A percentile compares a stretch with the other conserved stretches of the same genome.
phyloP scores from a whole-genome alignment of 2,329 filamentous ascomycete genomes.

The Apiospora pterosperma region DNA sequence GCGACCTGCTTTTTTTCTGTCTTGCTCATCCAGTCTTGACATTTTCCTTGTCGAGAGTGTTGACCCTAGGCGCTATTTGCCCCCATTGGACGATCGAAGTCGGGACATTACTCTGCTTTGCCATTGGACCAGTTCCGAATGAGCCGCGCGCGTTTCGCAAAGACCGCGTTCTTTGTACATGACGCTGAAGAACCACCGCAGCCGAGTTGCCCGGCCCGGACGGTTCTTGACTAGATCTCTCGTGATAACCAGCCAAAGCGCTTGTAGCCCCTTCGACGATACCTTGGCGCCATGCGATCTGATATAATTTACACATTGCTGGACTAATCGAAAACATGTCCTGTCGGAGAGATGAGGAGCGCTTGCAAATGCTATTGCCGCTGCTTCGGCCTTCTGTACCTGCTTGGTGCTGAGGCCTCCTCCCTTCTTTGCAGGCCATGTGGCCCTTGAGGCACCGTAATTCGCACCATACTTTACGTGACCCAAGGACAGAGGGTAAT shows the following conservation, averaged over 20 bases:
- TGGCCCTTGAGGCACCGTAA: not conserved
- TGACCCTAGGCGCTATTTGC: not conserved
- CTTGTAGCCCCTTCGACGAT: conserved; percentile 22
- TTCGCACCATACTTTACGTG: not conserved
- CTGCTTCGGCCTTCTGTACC: conserved; percentile 13
- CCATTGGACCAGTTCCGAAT: conserved; percentile 15
- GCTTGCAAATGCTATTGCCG: conserved; percentile 15
- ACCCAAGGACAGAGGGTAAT: not conserved
- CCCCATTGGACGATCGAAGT: not conserved
- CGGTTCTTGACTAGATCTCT: conserved; percentile 30
- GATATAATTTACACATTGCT: conserved; percentile 28
- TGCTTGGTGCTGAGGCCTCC: not conserved
- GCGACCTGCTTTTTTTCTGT: not conserved
- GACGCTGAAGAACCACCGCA: conserved; percentile 32
- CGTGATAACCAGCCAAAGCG: conserved; percentile 31
- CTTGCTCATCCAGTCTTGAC: not conserved
- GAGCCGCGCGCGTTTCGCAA: conserved; percentile 21
- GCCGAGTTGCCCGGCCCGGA: conserved; percentile 30
- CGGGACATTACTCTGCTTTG: conserved; percentile 7
- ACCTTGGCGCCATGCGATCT: conserved; percentile 15
- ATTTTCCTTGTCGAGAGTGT: not conserved
- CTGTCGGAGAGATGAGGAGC: conserved; percentile 18
- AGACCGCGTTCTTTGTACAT: conserved; percentile 22
- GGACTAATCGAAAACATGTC: conserved; percentile 26
- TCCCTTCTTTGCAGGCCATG: not conserved